A percentile compares a stretch with the other conserved stretches of the same genome.
These are phyloP conservation scores for Amauroascus verrucosus DNA, from an alignment of 2,329 filamentous ascomycete species.

Conservation along the genomic window DNA sequence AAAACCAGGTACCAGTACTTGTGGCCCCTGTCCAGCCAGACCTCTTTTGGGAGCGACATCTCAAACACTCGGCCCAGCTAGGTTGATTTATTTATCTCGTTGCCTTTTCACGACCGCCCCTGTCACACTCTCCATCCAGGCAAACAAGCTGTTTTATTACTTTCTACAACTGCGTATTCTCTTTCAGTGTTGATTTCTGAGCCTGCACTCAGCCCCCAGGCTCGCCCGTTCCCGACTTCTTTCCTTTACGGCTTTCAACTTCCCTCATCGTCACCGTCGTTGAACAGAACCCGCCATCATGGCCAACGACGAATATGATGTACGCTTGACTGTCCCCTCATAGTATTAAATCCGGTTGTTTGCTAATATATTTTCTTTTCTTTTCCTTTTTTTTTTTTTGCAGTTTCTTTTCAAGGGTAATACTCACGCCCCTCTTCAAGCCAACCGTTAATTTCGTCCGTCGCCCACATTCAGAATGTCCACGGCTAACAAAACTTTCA, in stretches of 20 bases:
- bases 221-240: slow-evolving; percentile 15
- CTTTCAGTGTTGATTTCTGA: background rate
- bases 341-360: too few species aligned
- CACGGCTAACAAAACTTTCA: background rate
- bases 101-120: slow-evolving; percentile 2
- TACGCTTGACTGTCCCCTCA: slow-evolving; percentile 43
- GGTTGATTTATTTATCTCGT: slow-evolving; percentile 3
- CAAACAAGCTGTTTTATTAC: background rate
- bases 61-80: slow-evolving; percentile 7
- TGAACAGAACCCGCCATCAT: slow-evolving; percentile 43
- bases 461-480: background rate
- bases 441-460: background rate
- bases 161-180: background rate
- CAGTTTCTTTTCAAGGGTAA: slow-evolving; percentile 99
- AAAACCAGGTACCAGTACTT: slow-evolving; percentile 2
- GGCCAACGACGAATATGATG: slow-evolving; percentile 99
- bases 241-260: slow-evolving; percentile 19
- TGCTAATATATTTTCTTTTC: background rate
- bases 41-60: slow-evolving; percentile 1
- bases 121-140: background rate
- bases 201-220: background rate
- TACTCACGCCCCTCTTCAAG: background rate
- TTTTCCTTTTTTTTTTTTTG: slow-evolving; percentile 18
- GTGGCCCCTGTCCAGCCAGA: background rate
- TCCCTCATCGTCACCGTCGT: slow-evolving; percentile 12